phyloP scores from a whole-genome alignment of 192 early-diverging fungal species.

The Backusella australiensis region DNA sequence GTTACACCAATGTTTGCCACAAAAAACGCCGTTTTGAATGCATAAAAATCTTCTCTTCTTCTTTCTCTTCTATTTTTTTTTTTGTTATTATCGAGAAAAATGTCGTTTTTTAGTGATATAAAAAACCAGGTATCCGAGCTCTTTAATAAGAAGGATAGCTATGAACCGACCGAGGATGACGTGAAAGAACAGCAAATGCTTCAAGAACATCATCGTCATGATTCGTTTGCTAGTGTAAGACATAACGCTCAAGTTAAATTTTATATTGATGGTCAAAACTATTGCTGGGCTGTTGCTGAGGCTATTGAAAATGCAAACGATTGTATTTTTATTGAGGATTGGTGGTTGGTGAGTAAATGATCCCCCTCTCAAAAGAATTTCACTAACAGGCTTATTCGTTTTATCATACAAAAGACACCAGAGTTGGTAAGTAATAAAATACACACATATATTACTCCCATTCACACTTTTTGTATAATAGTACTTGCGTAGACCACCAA shows the following conservation, averaged over 20 bases:
- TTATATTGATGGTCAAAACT: slow-evolving; percentile 79
- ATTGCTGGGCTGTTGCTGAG: slow-evolving; percentile 71
- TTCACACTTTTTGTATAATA: slow-evolving; percentile 5
- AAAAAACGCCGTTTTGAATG: neutral
- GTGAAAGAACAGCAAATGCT: slow-evolving; percentile 36
- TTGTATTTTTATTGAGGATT: slow-evolving; percentile 73
- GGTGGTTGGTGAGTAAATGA: slow-evolving; percentile 67
- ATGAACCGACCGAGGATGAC: slow-evolving; percentile 27
- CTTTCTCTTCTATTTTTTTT: neutral
- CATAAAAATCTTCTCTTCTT: neutral
- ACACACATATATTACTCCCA: no score
- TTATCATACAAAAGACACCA: slow-evolving; percentile 40
- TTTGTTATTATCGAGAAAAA: neutral
- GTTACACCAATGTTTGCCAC: neutral
- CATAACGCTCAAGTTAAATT: slow-evolving; percentile 59
- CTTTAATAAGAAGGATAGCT: slow-evolving; percentile 28
- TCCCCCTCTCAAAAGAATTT: neutral
- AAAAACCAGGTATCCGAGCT: slow-evolving; percentile 18
- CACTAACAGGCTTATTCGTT: neutral
- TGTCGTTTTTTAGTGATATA: slow-evolving; percentile 16
- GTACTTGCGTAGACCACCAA: slow-evolving; percentile 76
- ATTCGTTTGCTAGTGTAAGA: slow-evolving; percentile 75
- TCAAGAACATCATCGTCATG: slow-evolving; percentile 54
- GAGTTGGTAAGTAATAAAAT: slow-evolving; percentile 56
- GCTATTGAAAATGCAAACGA: slow-evolving; percentile 66